Base-by-base conservation (phyloP, 2,329 filamentous ascomycete genomes). In the Penicillium carneum region DNA sequence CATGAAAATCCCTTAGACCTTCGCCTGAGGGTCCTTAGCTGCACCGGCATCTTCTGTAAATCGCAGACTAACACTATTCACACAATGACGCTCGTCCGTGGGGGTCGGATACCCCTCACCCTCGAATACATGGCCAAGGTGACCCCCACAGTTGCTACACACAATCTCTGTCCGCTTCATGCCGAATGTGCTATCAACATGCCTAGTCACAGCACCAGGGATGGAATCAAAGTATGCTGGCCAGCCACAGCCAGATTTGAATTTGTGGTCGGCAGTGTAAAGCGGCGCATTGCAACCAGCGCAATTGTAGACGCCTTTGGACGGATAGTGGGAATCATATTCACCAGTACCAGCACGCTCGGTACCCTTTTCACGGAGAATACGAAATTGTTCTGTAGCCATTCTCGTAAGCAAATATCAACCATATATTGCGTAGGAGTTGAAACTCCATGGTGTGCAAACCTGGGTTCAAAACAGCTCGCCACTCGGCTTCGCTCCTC, bases 181-280 rank as follows among this genome's bases (percentile, higher is more conserved):
- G 48, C 94, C 94, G 53, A 93, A 85, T 0, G 88, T 83, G 49
- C 80, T 82, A 77, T 99, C 95, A 65, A 88, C 87, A 72, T 94
- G 90, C 64, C 94, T 84, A 38, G 87, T 91, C 12, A 99, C 92
- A 0, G 94, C 94, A 2, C 93, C 93, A 0, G 95, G 94, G 53
- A 99, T 87, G 67, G 90, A 94, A 79, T 99, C 95, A 76, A 94
- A 99, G 80, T 98, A 99, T 12, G 95, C 95, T 0, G 95, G 95
- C 95, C 95, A 99, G 63, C 95, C 95, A 79, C 95, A 99, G 43
- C 93, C 92, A 18, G 91, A 96, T 78, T 91, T 91, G 85, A 99
- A 99, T 79, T 99, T 99, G 80, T 97, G 93, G 65, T 85, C 85
- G 31, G 95, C 93, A 77, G 89, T 94, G 86, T 99, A 99, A 18